Evolutionary conservation across 2,329 filamentous ascomycete species (phyloP).

Genomic region (Fusarium nelsonii): DNA sequence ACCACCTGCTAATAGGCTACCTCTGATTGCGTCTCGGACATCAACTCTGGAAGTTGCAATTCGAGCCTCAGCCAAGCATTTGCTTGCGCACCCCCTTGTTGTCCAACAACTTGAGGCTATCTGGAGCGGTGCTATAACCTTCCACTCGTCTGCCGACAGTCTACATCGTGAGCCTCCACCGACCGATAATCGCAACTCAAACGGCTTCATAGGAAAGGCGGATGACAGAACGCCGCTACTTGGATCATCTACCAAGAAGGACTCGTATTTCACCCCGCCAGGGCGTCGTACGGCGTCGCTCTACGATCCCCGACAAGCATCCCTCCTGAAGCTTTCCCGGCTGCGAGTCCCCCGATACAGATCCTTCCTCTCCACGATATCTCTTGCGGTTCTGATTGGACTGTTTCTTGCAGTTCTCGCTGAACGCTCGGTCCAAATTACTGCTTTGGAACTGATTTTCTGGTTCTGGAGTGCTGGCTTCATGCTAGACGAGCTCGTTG

Average conservation of each 20-base stretch:
- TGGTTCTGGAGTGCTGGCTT: conserved; percentile 99
- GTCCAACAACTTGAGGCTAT: conserved; percentile 97
- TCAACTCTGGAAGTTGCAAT: conserved; percentile 95
- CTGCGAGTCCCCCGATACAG: conserved; percentile 92
- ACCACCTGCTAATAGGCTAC: conserved; percentile 58
- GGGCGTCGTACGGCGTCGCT: conserved; percentile 82
- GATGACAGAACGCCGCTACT: conserved; percentile 67
- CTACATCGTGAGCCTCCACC: conserved; percentile 72
- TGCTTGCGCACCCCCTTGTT: conserved; percentile 90
- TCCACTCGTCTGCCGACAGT: conserved; percentile 88
- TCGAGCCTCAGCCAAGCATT: conserved; percentile 90
- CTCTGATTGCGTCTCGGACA: conserved; percentile 76
- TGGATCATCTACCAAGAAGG: conserved; percentile 52
- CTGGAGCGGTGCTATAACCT: conserved; percentile 95
- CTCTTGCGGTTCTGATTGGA: conserved; percentile 84
- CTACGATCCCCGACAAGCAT: conserved; percentile 91
- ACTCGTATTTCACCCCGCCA: conserved; percentile 53
- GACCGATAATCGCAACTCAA: conserved; percentile 44
- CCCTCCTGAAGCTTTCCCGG: conserved; percentile 89
- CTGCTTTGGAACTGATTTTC: conserved; percentile 86
- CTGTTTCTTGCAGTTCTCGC: conserved; percentile 87
- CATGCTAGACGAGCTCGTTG: conserved; percentile 95
- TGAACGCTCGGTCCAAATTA: conserved; percentile 82
- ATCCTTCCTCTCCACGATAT: conserved; percentile 89
- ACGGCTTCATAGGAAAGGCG: conserved; percentile 50